Evolutionary conservation across 1,284 basidiomycete genomes (phyloP), one percentile per base, ranked within the genome.

Genomic region (Marasmius sp.): DNA sequence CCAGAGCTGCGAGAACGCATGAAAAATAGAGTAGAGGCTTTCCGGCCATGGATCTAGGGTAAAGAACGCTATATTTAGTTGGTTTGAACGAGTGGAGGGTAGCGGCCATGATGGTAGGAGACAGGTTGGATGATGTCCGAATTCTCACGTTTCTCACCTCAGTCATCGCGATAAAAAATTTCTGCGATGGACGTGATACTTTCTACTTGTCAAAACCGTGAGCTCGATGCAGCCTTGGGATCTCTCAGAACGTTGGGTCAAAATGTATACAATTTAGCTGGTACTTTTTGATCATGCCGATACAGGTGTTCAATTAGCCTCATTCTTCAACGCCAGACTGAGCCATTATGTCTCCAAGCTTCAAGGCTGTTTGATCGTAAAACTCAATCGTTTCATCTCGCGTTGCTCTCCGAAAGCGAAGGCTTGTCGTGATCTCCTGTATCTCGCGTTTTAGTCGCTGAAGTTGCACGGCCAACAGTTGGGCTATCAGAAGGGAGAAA

Each of bases 31-130:
- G 73, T n/a, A 84, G 72, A 18, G 78, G 79, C 54, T 73, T 74
- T 33, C 83, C 83, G 20, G 81, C 76, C 78, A 84, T 76, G 79
- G 79, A 81, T 74, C 77, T 70, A 61, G 82, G 81, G 73, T 84
- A 85, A 65, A 79, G 77, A 65, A 74, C 72, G 36, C 69, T 73
- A 67, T 81, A 84, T 8, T 67, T 66, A 34, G 62, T 72, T 20
- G 71, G 72, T 62, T 68, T 71, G 53, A 71, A 20, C 36, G 22
- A 38, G 20, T n/a, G 34, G 7, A 57, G 60, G 36, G 33, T 10
- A 9, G 12, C 2, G 20, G 34, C 8, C 41, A 50, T 58, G 45
- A 11, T 41, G 55, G 55, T 18, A 38, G 39, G 56, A 27, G 27
- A 27, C 27, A 27, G 5, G 27, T 27, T 5, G 2, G 5, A 27